Evolutionary conservation across 1,139 yeast genomes (phyloP).

Genomic region (Nakaseomyces sp.): DNA sequence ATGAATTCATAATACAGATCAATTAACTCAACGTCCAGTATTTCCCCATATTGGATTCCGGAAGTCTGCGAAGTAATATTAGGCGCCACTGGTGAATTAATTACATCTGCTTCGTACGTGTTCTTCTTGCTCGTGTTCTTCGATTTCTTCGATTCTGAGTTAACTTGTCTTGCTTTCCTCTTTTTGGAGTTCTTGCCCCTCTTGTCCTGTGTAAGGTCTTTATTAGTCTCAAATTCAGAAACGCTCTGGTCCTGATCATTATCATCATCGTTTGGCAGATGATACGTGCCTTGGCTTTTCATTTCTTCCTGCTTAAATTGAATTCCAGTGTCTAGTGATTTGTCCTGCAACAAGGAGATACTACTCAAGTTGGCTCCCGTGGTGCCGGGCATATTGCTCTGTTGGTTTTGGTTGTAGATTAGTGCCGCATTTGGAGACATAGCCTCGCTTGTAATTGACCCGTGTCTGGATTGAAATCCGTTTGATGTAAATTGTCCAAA

Average conservation of each 20-base stretch:
- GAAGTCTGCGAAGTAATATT: slow-evolving; percentile 5
- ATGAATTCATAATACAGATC: slow-evolving; percentile 44
- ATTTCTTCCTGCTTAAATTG: slow-evolving; percentile 1
- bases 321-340: slow-evolving; percentile 7
- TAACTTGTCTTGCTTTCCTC: not conserved
- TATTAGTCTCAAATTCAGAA: not conserved
- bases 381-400: not conserved
- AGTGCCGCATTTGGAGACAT: slow-evolving; percentile 25
- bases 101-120: slow-evolving; percentile 8
- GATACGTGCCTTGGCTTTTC: not conserved
- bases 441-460: slow-evolving; percentile 26
- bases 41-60: slow-evolving; percentile 22
- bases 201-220: not conserved
- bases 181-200: not conserved
- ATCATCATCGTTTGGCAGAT: not conserved
- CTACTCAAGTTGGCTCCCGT: not conserved
- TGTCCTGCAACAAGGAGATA: slow-evolving; percentile 3
- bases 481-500: slow-evolving; percentile 21
- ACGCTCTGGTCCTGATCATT: slow-evolving; percentile 2
- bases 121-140: not conserved
- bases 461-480: slow-evolving; percentile 25
- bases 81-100: slow-evolving; percentile 11
- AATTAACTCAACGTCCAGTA: slow-evolving; percentile 28
- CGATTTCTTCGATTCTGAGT: slow-evolving; percentile 5
- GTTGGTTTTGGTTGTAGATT: slow-evolving; percentile 8